These are phyloP conservation scores for Corrigiola litoralis DNA, from an alignment of 179 eudicot genomes.

Conservation along the genomic window DNA sequence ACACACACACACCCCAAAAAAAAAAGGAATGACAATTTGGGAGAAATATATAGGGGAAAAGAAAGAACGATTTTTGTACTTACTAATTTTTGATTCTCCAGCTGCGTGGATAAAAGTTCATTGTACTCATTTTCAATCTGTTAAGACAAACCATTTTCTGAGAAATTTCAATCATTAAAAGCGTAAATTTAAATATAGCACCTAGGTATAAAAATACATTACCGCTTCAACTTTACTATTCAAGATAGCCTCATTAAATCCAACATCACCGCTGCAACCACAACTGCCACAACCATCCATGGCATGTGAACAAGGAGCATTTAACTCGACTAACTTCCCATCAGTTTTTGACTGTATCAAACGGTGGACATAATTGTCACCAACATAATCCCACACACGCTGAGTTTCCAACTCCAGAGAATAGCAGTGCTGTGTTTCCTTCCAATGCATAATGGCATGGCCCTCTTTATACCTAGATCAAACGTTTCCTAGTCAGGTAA, in stretches of 20 bases:
- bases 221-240: conserved; percentile 74
- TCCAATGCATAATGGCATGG: conserved; percentile 86
- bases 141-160: conserved; percentile 7
- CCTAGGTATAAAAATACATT: neutral
- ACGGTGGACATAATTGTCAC: conserved; percentile 91
- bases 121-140: conserved; percentile 88
- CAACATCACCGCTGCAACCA: conserved; percentile 58
- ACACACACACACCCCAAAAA: too few species aligned
- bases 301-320: conserved; percentile 50
- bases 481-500: conserved; percentile 20
- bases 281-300: conserved; percentile 51
- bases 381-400: conserved; percentile 96
- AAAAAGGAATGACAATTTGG: too few species aligned
- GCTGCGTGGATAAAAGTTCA: conserved; percentile 86
- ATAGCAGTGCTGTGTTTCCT: conserved; percentile 92
- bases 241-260: conserved; percentile 50
- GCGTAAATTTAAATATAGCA: neutral
- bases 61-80: too few species aligned
- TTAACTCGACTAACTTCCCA: conserved; percentile 89
- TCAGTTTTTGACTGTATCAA: conserved; percentile 90
- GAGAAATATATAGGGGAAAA: too few species aligned
- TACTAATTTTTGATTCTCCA: conserved; percentile 83
- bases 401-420: conserved; percentile 89
- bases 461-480: conserved; percentile 76
- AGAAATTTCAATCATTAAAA: neutral